A percentile compares a stretch with the other conserved stretches of the same genome.
phyloP scores from a whole-genome alignment of 148 eudicot species.

The Rhododendron williamsianum region DNA sequence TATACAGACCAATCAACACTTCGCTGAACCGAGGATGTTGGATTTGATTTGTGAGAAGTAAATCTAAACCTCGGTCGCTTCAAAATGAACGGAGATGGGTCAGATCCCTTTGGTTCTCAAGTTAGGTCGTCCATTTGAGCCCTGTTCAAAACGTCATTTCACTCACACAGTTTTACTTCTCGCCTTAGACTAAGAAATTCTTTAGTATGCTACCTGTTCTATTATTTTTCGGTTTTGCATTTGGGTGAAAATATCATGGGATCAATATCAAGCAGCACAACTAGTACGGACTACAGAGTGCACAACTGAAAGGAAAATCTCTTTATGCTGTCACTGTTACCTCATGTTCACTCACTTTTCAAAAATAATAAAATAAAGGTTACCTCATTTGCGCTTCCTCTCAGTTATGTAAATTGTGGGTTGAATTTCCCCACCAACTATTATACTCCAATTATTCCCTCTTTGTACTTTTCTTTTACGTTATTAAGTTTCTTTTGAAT shows the following conservation, averaged over 20 bases:
- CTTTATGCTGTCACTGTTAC: background rate
- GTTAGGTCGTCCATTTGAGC: background rate
- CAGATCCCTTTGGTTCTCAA: background rate
- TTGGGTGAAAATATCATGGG: background rate
- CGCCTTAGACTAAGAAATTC: background rate
- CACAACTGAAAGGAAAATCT: background rate
- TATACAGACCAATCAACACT: background rate
- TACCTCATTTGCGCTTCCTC: background rate
- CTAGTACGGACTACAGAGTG: too few species aligned
- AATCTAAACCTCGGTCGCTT: background rate
- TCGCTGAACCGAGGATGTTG: background rate
- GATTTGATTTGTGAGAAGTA: background rate
- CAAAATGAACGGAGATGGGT: background rate
- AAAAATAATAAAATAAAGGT: too few species aligned
- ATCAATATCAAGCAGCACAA: background rate
- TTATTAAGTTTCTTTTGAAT: background rate
- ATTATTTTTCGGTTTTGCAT: background rate
- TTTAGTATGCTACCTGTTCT: background rate
- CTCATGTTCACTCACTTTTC: too few species aligned
- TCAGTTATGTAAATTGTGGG: background rate
- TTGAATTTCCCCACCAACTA: background rate
- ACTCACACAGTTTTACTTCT: background rate
- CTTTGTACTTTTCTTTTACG: too few species aligned
- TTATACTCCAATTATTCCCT: background rate
- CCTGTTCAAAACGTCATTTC: background rate